These are phyloP conservation scores for Globisporangium abappressorium DNA, from an alignment of 352 stramenopile species.

Conservation along the genomic window DNA sequence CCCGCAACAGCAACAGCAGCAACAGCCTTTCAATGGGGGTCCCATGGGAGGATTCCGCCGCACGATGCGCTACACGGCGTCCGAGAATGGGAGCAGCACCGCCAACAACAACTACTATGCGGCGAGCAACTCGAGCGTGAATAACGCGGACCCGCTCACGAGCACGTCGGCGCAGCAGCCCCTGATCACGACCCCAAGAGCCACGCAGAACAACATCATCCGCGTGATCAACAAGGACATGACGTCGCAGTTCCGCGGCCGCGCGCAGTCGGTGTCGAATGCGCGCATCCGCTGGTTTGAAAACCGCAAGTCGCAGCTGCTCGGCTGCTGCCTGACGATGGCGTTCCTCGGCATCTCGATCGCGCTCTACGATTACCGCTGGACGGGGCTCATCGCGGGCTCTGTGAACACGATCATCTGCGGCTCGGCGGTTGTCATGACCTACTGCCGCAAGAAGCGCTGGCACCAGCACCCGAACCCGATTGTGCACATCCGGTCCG, in stretches of 20 bases:
- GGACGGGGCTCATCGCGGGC: slow-evolving; percentile 83
- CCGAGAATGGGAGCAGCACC: slow-evolving; percentile 13
- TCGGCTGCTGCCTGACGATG: slow-evolving; percentile 84
- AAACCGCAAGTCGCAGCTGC: slow-evolving; percentile 86
- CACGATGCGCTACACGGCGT: slow-evolving; percentile 20
- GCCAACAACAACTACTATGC: slow-evolving; percentile 31
- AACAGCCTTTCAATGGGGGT: slow-evolving; percentile 14
- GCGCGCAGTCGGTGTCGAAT: slow-evolving; percentile 62
- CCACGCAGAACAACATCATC: slow-evolving; percentile 73
- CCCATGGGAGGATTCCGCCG: slow-evolving; percentile 17
- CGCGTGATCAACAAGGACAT: slow-evolving; percentile 91
- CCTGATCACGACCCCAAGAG: slow-evolving; percentile 54
- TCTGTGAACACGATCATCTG: slow-evolving; percentile 88
- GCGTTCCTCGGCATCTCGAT: slow-evolving; percentile 82
- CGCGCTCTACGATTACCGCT: slow-evolving; percentile 87
- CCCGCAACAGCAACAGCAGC: slow-evolving; percentile 14
- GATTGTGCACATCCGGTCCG: slow-evolving; percentile 82
- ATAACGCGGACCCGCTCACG: slow-evolving; percentile 22
- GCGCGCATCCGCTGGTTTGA: slow-evolving; percentile 86
- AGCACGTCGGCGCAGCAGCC: slow-evolving; percentile 64
- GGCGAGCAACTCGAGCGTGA: slow-evolving; percentile 24
- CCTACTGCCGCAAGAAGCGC: slow-evolving; percentile 85
- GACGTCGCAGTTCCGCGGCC: slow-evolving; percentile 80
- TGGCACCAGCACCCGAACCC: slow-evolving; percentile 89
- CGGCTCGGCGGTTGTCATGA: slow-evolving; percentile 79